Base-by-base conservation (phyloP, 352 stramenopile species). In the Phytophthora meadii region DNA sequence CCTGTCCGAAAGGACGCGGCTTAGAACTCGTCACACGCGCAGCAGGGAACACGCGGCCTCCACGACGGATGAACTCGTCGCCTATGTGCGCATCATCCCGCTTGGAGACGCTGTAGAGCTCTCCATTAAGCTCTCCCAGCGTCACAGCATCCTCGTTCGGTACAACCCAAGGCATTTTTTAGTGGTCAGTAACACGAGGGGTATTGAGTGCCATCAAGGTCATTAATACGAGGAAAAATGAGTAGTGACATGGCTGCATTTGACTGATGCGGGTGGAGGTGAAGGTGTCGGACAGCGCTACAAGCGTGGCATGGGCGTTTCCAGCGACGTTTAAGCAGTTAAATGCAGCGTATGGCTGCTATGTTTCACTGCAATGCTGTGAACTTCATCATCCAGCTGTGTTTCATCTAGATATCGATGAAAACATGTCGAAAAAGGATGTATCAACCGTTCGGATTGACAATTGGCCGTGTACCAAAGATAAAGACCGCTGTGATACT, bases 71-170 rank as follows among this genome's bases (percentile, higher is more conserved):
- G 49, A 90, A 93, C 41, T 76, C 81, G 61, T 91, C 83, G 30
- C 82, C 84, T 4, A 91, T 14, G 54, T 87, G 82, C 11, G 70
- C 55, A 37, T 88, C 72, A 48, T 92, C 82, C 12, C 75, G 66
- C 11, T 81, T 72, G 2, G 79, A 80, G 17, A 92, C 79, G 62
- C 81, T 91, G 66, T 89, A 86, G 36, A 94, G 73, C 73, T 92
- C 84, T 32, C 84, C 81, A 54, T 81, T 65, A 45, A 91, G 77
- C 70, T 94, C 86, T 9, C 86, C 86, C 15, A 94, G 73, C 66
- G 86, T 92, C 77, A 92, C 84, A 46, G 85, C 77, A 53, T 90
- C 81, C 25, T 54, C 51, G n/a, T 70, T 77, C 17, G 85, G 85
- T 52, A 90, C 71, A 8, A 80, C 61, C 85, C 85, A 93, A 60